Evolutionary conservation across 768 basidiomycete genomes (phyloP).

Genomic region (Boletellus ananiceps): DNA sequence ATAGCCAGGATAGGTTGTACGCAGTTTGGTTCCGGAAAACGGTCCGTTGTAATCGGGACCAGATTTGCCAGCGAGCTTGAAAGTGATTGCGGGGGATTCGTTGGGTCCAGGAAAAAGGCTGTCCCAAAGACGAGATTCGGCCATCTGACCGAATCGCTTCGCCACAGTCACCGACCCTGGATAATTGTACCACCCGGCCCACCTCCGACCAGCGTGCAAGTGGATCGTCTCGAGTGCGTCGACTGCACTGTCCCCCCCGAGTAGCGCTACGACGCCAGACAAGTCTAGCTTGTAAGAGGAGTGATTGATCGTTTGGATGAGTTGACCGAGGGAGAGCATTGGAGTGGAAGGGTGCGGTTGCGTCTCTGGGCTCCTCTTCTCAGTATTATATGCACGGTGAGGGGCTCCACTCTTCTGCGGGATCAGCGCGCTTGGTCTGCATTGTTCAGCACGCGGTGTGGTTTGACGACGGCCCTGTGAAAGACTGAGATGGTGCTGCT

Average conservation of each 20-base stretch:
- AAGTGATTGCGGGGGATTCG: constrained; percentile 23
- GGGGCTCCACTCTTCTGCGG: neutral
- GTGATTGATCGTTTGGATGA: constrained; percentile 9
- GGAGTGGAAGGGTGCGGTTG: neutral
- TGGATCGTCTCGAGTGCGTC: constrained; percentile 33
- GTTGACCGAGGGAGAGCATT: constrained; percentile 15
- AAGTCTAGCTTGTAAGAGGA: constrained; percentile 21
- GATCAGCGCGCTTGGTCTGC: neutral
- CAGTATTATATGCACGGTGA: constrained; percentile 8
- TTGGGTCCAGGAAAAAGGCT: constrained; percentile 32
- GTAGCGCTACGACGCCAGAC: constrained; percentile 29
- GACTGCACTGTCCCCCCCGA: constrained; percentile 31
- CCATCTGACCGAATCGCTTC: constrained; percentile 31
- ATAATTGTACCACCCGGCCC: constrained; percentile 36
- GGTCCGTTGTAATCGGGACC: constrained; percentile 71
- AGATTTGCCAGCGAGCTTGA: constrained; percentile 24
- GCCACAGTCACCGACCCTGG: constrained; percentile 31
- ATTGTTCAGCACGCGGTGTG: neutral
- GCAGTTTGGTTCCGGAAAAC: constrained; percentile 54
- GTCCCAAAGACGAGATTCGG: constrained; percentile 25
- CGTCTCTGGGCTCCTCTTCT: neutral
- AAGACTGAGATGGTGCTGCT: neutral
- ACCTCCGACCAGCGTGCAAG: constrained; percentile 25
- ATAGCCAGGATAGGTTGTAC: constrained; percentile 53
- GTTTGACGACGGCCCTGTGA: neutral